A percentile compares a stretch with the other conserved stretches of the same genome.
phyloP scores from a whole-genome alignment of 176 grass and related monocot species.

The Triticum monococcum region DNA sequence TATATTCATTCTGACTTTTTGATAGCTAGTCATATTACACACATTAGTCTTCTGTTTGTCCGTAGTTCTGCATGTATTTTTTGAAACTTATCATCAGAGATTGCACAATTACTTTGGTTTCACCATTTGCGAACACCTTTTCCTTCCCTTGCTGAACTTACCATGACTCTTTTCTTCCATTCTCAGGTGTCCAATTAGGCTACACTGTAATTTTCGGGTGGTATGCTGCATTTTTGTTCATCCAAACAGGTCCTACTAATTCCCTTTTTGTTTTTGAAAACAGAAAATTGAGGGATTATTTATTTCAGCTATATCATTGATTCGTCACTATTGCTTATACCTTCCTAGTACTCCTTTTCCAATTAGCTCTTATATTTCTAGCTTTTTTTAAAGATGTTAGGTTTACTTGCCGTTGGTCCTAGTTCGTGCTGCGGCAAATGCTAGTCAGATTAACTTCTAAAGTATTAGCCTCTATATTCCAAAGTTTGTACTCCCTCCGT shows the following conservation, averaged over 20 bases:
- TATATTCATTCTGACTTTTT: slow-evolving; percentile 9
- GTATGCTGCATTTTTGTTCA: slow-evolving; percentile 90
- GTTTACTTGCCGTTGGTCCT: no score
- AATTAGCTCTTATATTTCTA: slow-evolving; percentile 1
- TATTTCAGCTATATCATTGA: slow-evolving; percentile 2
- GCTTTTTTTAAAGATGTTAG: not conserved
- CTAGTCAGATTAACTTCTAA: not conserved
- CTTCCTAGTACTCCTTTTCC: not conserved
- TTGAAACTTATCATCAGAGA: not conserved
- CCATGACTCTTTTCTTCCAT: slow-evolving; percentile 1
- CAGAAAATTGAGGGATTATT: not conserved
- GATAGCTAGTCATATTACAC: not conserved
- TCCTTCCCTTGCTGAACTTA: not conserved
- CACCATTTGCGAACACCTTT: not conserved
- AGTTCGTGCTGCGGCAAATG: not conserved
- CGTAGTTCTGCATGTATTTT: not conserved
- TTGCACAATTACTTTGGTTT: not conserved
- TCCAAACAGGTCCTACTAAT: slow-evolving; percentile 56
- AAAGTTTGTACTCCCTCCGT: no score
- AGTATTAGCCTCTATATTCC: not conserved
- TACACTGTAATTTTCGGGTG: slow-evolving; percentile 97
- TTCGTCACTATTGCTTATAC: not conserved
- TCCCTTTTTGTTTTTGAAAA: not conserved
- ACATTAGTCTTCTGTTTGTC: not conserved
- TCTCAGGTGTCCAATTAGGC: slow-evolving; percentile 81